Evolutionary conservation across 805 yeast genomes (phyloP).

Genomic region (Candida tallmaniae): DNA sequence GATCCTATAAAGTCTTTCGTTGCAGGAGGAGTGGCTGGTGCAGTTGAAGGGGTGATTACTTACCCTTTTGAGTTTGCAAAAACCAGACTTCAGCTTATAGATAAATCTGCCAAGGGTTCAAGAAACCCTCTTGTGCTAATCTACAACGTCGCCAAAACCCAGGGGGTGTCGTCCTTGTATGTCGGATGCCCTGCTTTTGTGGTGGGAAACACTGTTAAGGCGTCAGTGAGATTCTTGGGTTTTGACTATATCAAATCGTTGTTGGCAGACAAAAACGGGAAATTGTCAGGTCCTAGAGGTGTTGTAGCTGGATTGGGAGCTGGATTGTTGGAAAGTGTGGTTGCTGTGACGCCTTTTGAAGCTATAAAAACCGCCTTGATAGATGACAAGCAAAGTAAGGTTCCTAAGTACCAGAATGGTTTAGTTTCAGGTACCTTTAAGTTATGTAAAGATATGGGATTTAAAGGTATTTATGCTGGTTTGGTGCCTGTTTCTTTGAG

Average conservation of each 20-base stretch:
- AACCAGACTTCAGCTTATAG: conserved; percentile 81
- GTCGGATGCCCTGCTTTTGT: conserved; percentile 97
- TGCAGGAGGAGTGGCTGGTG: conserved; percentile 97
- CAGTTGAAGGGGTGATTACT: conserved; percentile 86
- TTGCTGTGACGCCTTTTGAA: conserved; percentile 96
- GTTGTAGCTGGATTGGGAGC: conserved; percentile 98
- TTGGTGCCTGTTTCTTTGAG: conserved; percentile 89
- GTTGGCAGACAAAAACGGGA: conserved; percentile 79
- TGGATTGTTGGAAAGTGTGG: conserved; percentile 83
- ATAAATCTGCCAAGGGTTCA: conserved; percentile 58
- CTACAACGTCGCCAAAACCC: conserved; percentile 65
- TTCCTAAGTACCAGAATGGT: conserved; percentile 73
- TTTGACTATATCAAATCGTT: conserved; percentile 80
- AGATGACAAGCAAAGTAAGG: conserved; percentile 77
- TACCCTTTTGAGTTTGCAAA: conserved; percentile 98
- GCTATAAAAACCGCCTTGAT: conserved; percentile 94
- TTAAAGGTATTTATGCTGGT: conserved; percentile 83
- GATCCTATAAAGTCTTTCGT: conserved; percentile 80
- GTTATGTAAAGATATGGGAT: conserved; percentile 71
- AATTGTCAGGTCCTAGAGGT: conserved; percentile 84
- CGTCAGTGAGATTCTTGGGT: conserved; percentile 91
- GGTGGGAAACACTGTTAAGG: conserved; percentile 93
- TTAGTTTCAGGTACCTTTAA: conserved; percentile 57
- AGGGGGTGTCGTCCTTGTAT: conserved; percentile 76
- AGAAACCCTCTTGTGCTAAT: conserved; percentile 83